Evolutionary conservation across 176 grass and related monocot genomes (phyloP).

Genomic region (Carex scoparia): DNA sequence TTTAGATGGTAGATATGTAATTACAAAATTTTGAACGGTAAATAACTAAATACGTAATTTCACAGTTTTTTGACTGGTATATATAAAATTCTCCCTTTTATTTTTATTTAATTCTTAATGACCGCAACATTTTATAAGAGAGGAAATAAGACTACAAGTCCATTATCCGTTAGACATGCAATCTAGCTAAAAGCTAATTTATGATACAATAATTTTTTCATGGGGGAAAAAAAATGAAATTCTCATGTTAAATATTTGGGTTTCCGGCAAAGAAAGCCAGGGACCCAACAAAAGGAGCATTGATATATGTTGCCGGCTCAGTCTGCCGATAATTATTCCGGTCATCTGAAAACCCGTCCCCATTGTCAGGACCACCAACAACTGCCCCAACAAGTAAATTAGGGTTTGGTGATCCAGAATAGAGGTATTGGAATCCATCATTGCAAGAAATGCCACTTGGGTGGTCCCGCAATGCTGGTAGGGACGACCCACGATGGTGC

Average conservation of each 20-base stretch:
- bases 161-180: background rate
- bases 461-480: constrained; percentile 49
- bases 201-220: background rate
- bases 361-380: constrained; percentile 36
- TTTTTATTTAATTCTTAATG: background rate
- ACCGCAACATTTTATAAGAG: background rate
- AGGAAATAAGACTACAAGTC: background rate
- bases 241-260: background rate
- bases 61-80: too few species aligned
- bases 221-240: background rate
- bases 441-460: constrained; percentile 30
- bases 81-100: too few species aligned
- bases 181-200: background rate
- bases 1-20: too few species aligned
- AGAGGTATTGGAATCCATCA: constrained; percentile 45
- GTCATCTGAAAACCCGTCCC: constrained; percentile 35
- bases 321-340: constrained; percentile 47
- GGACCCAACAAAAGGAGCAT: constrained; percentile 52
- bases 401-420: constrained; percentile 33
- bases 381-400: constrained; percentile 56
- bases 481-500: constrained; percentile 55
- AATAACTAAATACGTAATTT: too few species aligned
- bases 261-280: constrained; percentile 50
- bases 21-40: too few species aligned
- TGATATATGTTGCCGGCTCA: constrained; percentile 52